Conservation (phyloP, 2,329 filamentous ascomycete species). For the Cercospora sp. region DNA sequence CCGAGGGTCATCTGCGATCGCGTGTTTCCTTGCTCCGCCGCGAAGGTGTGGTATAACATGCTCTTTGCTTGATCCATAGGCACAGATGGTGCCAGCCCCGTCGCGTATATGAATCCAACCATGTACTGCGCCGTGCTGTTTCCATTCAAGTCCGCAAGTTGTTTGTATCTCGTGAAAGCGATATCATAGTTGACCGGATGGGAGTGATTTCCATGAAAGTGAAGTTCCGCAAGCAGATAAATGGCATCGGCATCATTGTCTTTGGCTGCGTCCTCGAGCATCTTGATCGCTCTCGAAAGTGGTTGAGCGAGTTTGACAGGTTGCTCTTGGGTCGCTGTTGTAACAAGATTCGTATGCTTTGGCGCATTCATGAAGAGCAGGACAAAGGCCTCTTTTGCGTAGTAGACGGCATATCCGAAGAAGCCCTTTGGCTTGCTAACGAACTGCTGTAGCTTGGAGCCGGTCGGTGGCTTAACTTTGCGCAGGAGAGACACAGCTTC, state of each 20-base stretch:
- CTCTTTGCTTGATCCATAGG: constrained; percentile 86
- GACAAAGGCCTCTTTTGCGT: constrained; percentile 62
- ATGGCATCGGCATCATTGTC: constrained; percentile 74
- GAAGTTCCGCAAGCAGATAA: constrained; percentile 87
- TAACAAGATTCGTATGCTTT: constrained; percentile 45
- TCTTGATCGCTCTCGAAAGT: constrained; percentile 58
- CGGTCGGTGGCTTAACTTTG: constrained; percentile 44
- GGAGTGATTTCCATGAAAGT: constrained; percentile 93
- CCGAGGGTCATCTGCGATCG: constrained; percentile 91
- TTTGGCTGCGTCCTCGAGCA: constrained; percentile 59
- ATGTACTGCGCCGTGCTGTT: constrained; percentile 95
- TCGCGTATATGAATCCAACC: constrained; percentile 93
- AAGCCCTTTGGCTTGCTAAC: constrained; percentile 57
- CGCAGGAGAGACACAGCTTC: constrained; percentile 45
- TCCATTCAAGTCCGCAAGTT: constrained; percentile 72
- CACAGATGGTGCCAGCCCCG: constrained; percentile 79
- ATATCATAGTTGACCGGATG: constrained; percentile 77
- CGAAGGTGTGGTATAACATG: constrained; percentile 90
- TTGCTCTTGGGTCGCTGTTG: constrained; percentile 39
- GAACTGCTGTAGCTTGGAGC: constrained; percentile 44
- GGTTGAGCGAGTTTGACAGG: constrained; percentile 51
- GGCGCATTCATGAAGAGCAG: constrained; percentile 66
- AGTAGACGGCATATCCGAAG: constrained; percentile 58
- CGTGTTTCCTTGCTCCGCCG: constrained; percentile 78
- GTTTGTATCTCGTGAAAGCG: constrained; percentile 78